A percentile compares a stretch with the other conserved stretches of the same genome.
These are phyloP conservation scores for Chlorella vulgaris DNA, from an alignment of 139 green algal species.

Conservation along the genomic window DNA sequence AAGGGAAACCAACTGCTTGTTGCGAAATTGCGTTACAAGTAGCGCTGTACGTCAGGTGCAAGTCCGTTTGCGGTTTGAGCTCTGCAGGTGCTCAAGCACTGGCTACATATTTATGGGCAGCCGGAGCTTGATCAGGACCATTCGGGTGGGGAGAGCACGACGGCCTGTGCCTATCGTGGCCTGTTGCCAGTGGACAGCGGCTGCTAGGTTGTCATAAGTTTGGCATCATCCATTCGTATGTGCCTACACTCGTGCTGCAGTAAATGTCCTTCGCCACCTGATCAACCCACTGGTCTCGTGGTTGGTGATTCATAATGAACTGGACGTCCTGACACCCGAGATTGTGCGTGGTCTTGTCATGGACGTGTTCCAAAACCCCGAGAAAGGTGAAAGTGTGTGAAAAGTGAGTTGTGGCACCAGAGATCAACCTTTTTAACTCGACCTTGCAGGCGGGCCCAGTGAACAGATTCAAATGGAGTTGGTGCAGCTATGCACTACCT, in stretches of 20 bases:
- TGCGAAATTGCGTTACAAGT: too few relatives aligned
- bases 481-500: slow-evolving; percentile 76
- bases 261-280: slow-evolving; percentile 72
- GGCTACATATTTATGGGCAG: slow-evolving; percentile 22
- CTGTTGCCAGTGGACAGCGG: not conserved
- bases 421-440: not conserved
- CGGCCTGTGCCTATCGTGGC: too few relatives aligned
- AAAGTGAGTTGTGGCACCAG: not conserved
- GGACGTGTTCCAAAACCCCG: slow-evolving; percentile 40
- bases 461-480: slow-evolving; percentile 82
- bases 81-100: slow-evolving; percentile 25
- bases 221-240: too few relatives aligned
- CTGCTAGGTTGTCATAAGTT: too few relatives aligned
- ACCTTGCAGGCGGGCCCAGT: slow-evolving; percentile 48
- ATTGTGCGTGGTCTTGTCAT: slow-evolving; percentile 52
- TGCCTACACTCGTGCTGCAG: slow-evolving; percentile 24
- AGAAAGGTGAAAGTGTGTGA: not conserved
- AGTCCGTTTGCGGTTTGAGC: too few relatives aligned
- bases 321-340: slow-evolving; percentile 46
- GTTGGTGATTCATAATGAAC: slow-evolving; percentile 57
- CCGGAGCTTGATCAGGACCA: slow-evolving; percentile 8
- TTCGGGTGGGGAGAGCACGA: not conserved
- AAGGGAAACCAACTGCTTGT: not conserved
- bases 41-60: too few relatives aligned
- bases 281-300: slow-evolving; percentile 83